These are phyloP conservation scores for Termitomyces sp. DNA, from an alignment of 768 basidiomycete genomes.

Conservation along the genomic window DNA sequence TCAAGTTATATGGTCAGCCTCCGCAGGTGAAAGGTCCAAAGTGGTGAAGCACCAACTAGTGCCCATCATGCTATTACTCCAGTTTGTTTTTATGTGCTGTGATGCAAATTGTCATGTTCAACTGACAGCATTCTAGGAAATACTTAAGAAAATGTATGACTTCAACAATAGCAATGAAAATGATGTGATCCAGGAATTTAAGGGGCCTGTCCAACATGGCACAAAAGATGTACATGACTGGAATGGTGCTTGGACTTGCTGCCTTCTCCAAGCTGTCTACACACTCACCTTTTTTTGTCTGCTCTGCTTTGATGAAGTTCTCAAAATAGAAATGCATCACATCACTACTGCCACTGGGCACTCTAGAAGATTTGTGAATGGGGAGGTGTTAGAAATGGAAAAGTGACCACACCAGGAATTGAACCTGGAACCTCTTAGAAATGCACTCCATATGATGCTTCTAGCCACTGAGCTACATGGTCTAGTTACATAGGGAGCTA, in stretches of 20 bases:
- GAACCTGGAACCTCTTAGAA: too few species aligned
- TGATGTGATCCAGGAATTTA: too few species aligned
- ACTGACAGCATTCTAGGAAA: slow-evolving; percentile 18
- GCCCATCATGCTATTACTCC: slow-evolving; percentile 23
- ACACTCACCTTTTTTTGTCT: slow-evolving; percentile 30
- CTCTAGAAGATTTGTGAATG: too few species aligned
- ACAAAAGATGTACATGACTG: slow-evolving; percentile 17
- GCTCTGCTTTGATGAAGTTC: slow-evolving; percentile 29
- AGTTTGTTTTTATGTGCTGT: too few species aligned
- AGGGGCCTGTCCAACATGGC: background rate
- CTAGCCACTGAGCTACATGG: too few species aligned
- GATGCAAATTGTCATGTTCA: slow-evolving; percentile 5
- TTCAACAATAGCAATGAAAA: slow-evolving; percentile 19
- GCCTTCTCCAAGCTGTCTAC: slow-evolving; percentile 27
- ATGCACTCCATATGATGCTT: too few species aligned
- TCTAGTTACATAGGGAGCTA: too few species aligned
- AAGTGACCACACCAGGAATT: too few species aligned
- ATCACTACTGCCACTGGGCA: too few species aligned
- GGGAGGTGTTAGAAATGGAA: too few species aligned
- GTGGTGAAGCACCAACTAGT: slow-evolving; percentile 23
- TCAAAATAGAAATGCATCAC: slow-evolving; percentile 28
- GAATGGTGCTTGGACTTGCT: slow-evolving; percentile 24
- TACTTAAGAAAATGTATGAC: slow-evolving; percentile 19
- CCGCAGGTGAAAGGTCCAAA: slow-evolving; percentile 21
- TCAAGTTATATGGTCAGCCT: slow-evolving; percentile 26